These are phyloP conservation scores for Pilatotrama ljubarskyi DNA, from an alignment of 768 basidiomycete genomes.

Conservation along the genomic window DNA sequence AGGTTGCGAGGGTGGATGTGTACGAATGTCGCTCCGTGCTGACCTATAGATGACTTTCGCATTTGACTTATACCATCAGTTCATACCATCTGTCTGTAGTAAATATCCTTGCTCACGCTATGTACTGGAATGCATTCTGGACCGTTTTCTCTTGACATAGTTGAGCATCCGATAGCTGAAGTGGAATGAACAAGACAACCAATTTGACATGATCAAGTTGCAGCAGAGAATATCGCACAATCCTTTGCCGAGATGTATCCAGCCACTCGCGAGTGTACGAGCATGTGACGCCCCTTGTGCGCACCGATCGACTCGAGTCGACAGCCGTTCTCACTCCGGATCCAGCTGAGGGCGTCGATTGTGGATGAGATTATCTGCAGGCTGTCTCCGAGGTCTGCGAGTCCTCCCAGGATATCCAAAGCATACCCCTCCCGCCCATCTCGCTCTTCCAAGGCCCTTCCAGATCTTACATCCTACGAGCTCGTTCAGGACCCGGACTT, in stretches of 20 bases:
- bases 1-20: not conserved
- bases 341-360: conserved; percentile 3
- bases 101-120: conserved; percentile 10
- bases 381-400: conserved; percentile 2
- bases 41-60: conserved; percentile 5
- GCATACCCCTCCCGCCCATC: not conserved
- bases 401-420: not conserved
- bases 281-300: no score
- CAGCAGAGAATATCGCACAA: no score
- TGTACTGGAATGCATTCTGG: conserved; percentile 6
- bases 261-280: no score
- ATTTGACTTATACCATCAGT: conserved; percentile 13
- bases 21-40: not conserved
- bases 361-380: conserved; percentile 17
- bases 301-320: not conserved
- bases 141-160: not conserved
- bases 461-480: not conserved
- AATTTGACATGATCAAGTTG: no score
- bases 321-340: conserved; percentile 3
- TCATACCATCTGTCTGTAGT: conserved; percentile 8
- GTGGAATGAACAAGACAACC: no score
- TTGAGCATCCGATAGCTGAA: no score
- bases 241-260: no score
- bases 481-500: not conserved
- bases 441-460: not conserved